phyloP scores from a whole-genome alignment of 1,284 basidiomycete species.

The Hemileia vastatrix region DNA sequence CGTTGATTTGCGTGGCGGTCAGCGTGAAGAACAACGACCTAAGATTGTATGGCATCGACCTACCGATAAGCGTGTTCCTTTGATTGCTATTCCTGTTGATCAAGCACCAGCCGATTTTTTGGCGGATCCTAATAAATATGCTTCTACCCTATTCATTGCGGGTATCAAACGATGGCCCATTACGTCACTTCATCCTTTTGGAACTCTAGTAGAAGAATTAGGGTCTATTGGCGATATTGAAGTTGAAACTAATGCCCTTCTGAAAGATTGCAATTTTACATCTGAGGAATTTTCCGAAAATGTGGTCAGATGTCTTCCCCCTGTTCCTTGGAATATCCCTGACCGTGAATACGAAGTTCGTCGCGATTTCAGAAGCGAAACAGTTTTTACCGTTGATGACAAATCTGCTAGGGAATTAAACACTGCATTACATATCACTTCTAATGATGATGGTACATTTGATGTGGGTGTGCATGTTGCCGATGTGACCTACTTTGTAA shows the following conservation, averaged over 20 bases:
- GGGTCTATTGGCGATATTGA: constrained; percentile 97
- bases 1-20: constrained; percentile 61
- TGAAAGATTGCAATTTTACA: constrained; percentile 81
- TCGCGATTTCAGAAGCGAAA: constrained; percentile 71
- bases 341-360: constrained; percentile 76
- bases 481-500: constrained; percentile 81
- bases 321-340: constrained; percentile 86
- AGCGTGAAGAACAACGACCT: constrained; percentile 70
- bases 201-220: constrained; percentile 92
- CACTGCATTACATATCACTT: constrained; percentile 80
- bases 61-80: constrained; percentile 95
- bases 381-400: constrained; percentile 91
- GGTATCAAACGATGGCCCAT: constrained; percentile 85
- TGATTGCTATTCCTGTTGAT: constrained; percentile 94
- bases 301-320: constrained; percentile 90
- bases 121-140: constrained; percentile 82
- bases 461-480: constrained; percentile 89
- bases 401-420: constrained; percentile 81
- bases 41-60: constrained; percentile 99
- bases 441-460: constrained; percentile 78
- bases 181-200: constrained; percentile 97
- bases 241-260: constrained; percentile 89
- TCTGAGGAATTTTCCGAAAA: constrained; percentile 49
- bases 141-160: constrained; percentile 85
- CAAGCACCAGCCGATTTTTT: constrained; percentile 96